Base-by-base conservation (phyloP, 345 rosid species). In the Gossypium rotundifolium region DNA sequence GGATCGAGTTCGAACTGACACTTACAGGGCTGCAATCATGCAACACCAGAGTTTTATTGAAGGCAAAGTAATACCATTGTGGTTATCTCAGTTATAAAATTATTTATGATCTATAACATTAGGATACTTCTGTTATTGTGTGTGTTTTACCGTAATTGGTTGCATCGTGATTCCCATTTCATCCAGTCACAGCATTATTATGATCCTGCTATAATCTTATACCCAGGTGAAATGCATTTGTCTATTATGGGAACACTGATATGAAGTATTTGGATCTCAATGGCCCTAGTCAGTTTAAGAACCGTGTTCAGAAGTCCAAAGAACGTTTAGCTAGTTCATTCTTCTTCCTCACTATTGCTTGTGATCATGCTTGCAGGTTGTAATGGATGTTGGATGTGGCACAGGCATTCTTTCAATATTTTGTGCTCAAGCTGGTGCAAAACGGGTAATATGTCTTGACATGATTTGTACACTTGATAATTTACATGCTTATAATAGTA, bases 401-500 rank as follows among this genome's bases (percentile, higher is more conserved):
- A 95, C 99, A 12, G 98, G 98, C 76, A 92, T 95, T 80, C 98
- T 95, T 74, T 88, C 99, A 53, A 89, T 95, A 83, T 95, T 95
- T 84, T 95, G 99, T 87, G 96, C 97, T 74, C 96, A 91, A 83
- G 99, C 98, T 71, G 99, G 99, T 65, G 99, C 99, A 7, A 93
- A 89, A 80, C 86, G 97, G 85, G 99, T 95, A 57, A 72, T 78
- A 12, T 11, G 45, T 65, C 29, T 54, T 52, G 4, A 64, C 52
- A 9, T 57, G 53, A 11, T 51, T 59, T 48, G 11, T 13, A 22
- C 71, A 12, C 62, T 60, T 14, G 42, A 66, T 18, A 60, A 59
- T 12, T 6, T 53, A 54, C 57, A 52, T 16, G 9, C 20, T 52
- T 52, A 9, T 53, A 9, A 10, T 33, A 53, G 44, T 10, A 8